phyloP scores from a whole-genome alignment of 164 flowering plant genomes.

The Nelumbo lutea region DNA sequence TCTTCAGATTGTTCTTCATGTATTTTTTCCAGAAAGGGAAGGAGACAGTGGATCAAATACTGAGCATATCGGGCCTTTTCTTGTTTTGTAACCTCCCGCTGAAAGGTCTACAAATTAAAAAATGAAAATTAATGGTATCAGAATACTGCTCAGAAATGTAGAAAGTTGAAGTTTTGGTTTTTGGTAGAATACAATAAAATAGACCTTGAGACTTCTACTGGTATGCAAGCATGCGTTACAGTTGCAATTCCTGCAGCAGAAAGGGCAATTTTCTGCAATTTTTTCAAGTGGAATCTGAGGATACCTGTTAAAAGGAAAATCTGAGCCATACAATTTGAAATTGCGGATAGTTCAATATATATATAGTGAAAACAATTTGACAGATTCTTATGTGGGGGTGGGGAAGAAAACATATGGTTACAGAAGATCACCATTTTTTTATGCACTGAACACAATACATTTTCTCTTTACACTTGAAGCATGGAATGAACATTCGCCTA shows the following conservation, averaged over 20 bases:
- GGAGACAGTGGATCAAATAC: too few species aligned
- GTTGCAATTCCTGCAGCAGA: constrained; percentile 66
- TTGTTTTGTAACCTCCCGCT: not conserved
- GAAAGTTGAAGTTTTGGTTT: not conserved
- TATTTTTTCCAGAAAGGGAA: too few species aligned
- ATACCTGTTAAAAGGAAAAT: constrained; percentile 40
- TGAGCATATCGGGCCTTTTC: too few species aligned
- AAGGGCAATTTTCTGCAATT: constrained; percentile 50
- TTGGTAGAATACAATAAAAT: not conserved
- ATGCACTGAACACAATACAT: constrained; percentile 53
- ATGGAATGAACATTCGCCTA: constrained; percentile 40
- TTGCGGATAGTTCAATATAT: too few species aligned
- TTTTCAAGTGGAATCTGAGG: constrained; percentile 41
- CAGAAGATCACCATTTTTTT: constrained; percentile 39
- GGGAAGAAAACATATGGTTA: not conserved
- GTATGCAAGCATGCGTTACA: constrained; percentile 58
- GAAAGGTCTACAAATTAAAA: constrained; percentile 32
- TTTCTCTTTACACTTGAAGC: constrained; percentile 39
- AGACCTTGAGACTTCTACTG: constrained; percentile 46
- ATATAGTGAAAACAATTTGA: too few species aligned
- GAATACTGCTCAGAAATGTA: not conserved
- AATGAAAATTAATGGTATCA: not conserved
- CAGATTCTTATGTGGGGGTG: too few species aligned
- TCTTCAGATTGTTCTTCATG: too few species aligned
- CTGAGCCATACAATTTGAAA: not conserved